These are phyloP conservation scores for Chlamydomonas asymmetrica DNA, from an alignment of 139 green algal species.

Conservation along the genomic window DNA sequence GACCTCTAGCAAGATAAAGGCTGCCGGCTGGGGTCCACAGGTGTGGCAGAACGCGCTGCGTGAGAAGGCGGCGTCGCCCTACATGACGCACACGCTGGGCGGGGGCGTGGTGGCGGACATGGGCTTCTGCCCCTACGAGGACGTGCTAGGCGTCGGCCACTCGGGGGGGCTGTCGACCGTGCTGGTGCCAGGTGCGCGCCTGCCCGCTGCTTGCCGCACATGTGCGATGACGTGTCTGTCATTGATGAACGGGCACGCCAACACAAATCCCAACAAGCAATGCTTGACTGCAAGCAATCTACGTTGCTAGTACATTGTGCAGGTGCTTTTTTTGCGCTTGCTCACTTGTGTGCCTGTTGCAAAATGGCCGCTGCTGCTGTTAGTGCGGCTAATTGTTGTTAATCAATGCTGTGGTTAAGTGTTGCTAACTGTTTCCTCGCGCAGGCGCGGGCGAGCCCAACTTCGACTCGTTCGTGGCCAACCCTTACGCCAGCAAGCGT, in stretches of 20 bases:
- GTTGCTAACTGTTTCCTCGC: too few species aligned
- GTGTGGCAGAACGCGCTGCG: conserved; percentile 87
- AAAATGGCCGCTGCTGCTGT: too few species aligned
- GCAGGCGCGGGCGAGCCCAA: conserved; percentile 90
- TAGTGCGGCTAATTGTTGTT: not conserved
- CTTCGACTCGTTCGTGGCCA: conserved; percentile 95
- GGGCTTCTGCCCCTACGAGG: conserved; percentile 90
- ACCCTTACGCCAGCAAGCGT: conserved; percentile 83
- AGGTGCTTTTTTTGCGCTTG: too few species aligned
- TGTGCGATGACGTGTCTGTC: too few species aligned
- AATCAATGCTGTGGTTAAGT: not conserved
- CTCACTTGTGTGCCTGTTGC: conserved; percentile 1
- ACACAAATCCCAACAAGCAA: too few species aligned
- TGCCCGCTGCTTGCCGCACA: too few species aligned
- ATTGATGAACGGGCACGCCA: too few species aligned
- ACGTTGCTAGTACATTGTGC: too few species aligned
- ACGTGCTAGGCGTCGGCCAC: conserved; percentile 87
- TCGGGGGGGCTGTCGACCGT: conserved; percentile 67
- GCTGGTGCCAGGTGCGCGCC: conserved; percentile 82
- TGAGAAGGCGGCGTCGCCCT: conserved; percentile 82
- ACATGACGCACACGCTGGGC: conserved; percentile 80
- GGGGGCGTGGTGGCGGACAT: conserved; percentile 55
- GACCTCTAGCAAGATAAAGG: too few species aligned
- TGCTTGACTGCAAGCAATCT: too few species aligned
- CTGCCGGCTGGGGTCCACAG: conserved; percentile 35